Evolutionary conservation across 768 basidiomycete genomes (phyloP).

Genomic region (Fistulinella prunicolor): DNA sequence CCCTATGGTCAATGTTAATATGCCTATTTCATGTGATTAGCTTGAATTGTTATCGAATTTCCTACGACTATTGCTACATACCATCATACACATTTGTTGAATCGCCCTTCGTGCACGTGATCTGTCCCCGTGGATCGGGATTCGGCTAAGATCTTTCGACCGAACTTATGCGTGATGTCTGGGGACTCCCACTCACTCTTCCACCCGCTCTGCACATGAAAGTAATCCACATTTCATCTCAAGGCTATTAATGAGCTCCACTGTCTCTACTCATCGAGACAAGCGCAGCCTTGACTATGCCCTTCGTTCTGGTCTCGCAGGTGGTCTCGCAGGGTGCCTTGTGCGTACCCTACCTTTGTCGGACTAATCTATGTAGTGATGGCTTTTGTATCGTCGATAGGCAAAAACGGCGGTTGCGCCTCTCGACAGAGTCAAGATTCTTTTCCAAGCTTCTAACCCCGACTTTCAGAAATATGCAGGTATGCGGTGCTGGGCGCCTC

Average conservation of each 20-base stretch:
- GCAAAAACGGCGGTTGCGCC: constrained; percentile 95
- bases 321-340: constrained; percentile 90
- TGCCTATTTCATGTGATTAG: too few relatives aligned
- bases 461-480: constrained; percentile 94
- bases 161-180: neutral
- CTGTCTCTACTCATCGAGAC: constrained; percentile 41
- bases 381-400: constrained; percentile 49
- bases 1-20: too few relatives aligned
- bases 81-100: too few relatives aligned
- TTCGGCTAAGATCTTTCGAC: constrained; percentile 15
- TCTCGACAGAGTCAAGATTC: constrained; percentile 96
- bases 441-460: constrained; percentile 95
- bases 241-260: constrained; percentile 32
- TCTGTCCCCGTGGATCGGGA: neutral
- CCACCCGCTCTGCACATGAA: constrained; percentile 11
- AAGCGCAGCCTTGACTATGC: constrained; percentile 58
- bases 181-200: neutral
- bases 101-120: constrained; percentile 10
- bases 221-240: neutral
- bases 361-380: constrained; percentile 5
- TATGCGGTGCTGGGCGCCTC: constrained; percentile 41
- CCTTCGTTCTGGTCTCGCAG: constrained; percentile 83
- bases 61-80: too few relatives aligned
- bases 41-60: too few relatives aligned
- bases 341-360: constrained; percentile 49